These are phyloP conservation scores for Ogataea pignaliae DNA, from an alignment of 805 yeast genomes.

Conservation along the genomic window DNA sequence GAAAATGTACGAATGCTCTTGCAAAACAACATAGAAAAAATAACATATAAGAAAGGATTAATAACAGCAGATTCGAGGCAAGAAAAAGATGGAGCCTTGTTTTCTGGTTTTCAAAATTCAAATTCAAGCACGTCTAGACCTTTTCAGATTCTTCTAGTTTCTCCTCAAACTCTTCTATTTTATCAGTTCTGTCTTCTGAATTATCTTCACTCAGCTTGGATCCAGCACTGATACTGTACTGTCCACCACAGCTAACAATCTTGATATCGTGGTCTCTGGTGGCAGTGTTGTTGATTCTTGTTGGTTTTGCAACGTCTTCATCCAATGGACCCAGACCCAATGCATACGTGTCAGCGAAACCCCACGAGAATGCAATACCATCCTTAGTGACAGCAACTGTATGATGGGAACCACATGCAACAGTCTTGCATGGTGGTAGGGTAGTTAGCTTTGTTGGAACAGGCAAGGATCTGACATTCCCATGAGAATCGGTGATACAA, in stretches of 20 bases:
- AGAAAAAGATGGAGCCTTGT: no score
- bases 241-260: slow-evolving; percentile 92
- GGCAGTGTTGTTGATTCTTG: slow-evolving; percentile 91
- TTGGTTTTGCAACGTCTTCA: slow-evolving; percentile 81
- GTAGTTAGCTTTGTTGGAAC: slow-evolving; percentile 65
- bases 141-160: slow-evolving; percentile 7
- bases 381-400: slow-evolving; percentile 79
- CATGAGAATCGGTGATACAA: slow-evolving; percentile 74
- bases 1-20: no score
- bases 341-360: slow-evolving; percentile 95
- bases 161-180: slow-evolving; percentile 48
- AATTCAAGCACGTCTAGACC: not conserved
- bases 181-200: slow-evolving; percentile 45
- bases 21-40: not conserved
- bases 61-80: no score
- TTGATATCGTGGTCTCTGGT: slow-evolving; percentile 72
- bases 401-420: slow-evolving; percentile 91
- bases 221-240: slow-evolving; percentile 89
- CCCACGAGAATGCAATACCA: slow-evolving; percentile 93
- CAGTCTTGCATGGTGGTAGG: slow-evolving; percentile 50
- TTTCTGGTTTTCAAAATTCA: not conserved
- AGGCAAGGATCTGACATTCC: slow-evolving; percentile 80
- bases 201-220: slow-evolving; percentile 49
- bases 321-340: slow-evolving; percentile 87
- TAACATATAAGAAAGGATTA: no score